A percentile compares a stretch with the other conserved stretches of the same genome.
Evolutionary conservation across 177 flowering plant species (phyloP).

Genomic region (Vitis hybrid): DNA sequence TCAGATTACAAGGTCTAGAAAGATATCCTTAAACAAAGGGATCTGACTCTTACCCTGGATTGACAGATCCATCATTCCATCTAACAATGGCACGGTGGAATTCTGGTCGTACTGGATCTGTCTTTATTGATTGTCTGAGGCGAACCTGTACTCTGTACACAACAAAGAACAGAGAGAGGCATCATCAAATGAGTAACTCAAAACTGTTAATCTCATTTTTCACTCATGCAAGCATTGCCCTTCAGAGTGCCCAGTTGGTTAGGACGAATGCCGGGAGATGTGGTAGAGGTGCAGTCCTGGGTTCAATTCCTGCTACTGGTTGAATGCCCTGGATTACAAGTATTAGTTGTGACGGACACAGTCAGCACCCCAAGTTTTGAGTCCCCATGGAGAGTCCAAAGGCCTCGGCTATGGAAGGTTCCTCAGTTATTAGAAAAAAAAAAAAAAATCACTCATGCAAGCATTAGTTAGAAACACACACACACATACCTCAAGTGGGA

Average conservation of each 20-base stretch:
- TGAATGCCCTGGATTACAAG: no score
- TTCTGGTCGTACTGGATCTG: slow-evolving; percentile 67
- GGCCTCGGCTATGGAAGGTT: not conserved
- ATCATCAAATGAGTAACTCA: not conserved
- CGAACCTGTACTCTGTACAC: slow-evolving; percentile 69
- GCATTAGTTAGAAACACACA: not conserved
- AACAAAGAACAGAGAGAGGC: slow-evolving; percentile 1
- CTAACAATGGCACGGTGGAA: slow-evolving; percentile 77
- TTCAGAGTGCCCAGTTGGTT: no score
- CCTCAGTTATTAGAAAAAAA: not conserved
- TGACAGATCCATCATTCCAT: slow-evolving; percentile 83
- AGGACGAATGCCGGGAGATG: no score
- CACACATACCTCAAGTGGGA: slow-evolving; percentile 58
- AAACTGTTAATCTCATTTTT: no score
- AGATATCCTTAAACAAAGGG: slow-evolving; percentile 3
- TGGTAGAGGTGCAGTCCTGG: no score
- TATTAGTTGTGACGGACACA: no score
- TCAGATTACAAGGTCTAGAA: not conserved
- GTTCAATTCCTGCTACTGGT: no score
- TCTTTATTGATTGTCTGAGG: slow-evolving; percentile 61
- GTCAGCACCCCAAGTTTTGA: no score
- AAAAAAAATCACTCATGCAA: not conserved
- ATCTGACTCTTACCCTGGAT: slow-evolving; percentile 64
- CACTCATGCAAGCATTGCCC: no score
- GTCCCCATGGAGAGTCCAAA: no score